Evolutionary conservation across 78 protist species (phyloP).

Genomic region (Corallochytrium limacisporum): DNA sequence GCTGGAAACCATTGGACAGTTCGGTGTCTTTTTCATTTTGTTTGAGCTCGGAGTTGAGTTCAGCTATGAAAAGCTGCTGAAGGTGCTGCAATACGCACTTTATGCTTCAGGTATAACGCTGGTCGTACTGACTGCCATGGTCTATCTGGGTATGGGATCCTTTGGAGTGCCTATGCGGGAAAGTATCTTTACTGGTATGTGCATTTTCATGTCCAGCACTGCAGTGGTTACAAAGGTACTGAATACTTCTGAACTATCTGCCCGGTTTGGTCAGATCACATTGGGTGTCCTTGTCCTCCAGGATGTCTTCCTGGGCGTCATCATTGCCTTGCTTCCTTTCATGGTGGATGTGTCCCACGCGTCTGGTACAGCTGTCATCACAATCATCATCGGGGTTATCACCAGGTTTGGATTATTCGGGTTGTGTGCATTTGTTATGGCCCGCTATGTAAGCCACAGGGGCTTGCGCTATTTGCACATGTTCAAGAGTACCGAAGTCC

Average conservation of each 20-base stretch:
- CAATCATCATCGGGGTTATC: no score
- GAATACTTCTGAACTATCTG: background rate
- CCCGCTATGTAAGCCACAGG: no score
- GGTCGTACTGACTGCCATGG: background rate
- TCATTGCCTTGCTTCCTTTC: constrained; percentile 7
- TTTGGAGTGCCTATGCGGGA: background rate
- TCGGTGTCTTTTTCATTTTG: constrained; percentile 30
- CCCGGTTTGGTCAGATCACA: background rate
- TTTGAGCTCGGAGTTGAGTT: constrained; percentile 31
- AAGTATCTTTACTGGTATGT: background rate
- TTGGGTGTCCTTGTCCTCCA: constrained; percentile 18
- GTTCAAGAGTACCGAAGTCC: no score
- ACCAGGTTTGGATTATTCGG: no score
- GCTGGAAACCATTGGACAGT: constrained; percentile 17
- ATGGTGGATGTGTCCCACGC: constrained; percentile 1
- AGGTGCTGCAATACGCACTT: background rate
- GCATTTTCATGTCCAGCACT: background rate
- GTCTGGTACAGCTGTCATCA: no score
- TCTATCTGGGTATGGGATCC: background rate
- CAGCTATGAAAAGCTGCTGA: constrained; percentile 6
- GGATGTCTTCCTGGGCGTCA: constrained; percentile 16
- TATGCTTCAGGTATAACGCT: background rate
- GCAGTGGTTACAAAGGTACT: background rate
- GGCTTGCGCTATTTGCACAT: no score
- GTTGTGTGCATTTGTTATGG: no score